phyloP scores from a whole-genome alignment of 805 yeast species.

The Schizosaccharomyces octosporus region DNA sequence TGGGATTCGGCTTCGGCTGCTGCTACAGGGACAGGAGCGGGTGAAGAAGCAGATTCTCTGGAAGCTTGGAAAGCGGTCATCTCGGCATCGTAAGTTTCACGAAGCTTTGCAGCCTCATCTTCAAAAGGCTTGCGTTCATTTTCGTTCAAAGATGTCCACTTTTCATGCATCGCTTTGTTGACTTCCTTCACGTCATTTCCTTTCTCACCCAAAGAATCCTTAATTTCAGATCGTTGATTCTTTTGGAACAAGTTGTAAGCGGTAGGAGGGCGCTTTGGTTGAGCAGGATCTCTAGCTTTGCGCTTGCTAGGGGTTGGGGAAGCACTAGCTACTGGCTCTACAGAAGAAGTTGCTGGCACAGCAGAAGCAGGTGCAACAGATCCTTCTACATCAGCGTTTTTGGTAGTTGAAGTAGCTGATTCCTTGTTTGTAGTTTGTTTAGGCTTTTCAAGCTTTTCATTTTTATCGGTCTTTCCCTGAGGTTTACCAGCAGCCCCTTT shows the following conservation, averaged over 20 bases:
- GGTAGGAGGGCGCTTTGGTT: conserved; percentile 2
- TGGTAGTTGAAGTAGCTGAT: background rate
- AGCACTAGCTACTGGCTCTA: background rate
- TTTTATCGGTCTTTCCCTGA: too few relatives aligned
- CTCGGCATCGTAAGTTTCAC: background rate
- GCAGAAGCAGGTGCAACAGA: background rate
- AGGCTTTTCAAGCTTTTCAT: background rate
- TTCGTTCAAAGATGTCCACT: background rate
- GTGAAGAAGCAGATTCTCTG: background rate
- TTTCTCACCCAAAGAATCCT: background rate
- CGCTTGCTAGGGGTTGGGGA: conserved; percentile 1
- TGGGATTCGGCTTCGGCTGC: background rate
- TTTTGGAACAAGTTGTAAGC: background rate
- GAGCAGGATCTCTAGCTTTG: conserved; percentile 1
- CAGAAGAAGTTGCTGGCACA: background rate
- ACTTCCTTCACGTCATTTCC: conserved; percentile 1
- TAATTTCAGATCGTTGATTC: background rate
- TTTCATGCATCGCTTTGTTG: background rate
- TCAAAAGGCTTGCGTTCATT: background rate
- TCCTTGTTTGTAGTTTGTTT: background rate
- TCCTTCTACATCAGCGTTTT: background rate
- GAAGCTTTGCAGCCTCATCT: background rate
- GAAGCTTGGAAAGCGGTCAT: background rate
- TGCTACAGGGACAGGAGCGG: background rate
- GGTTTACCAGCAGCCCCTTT: background rate